Conservation (phyloP, 805 yeast genomes). For the Jamesozyma jinghongensis region DNA sequence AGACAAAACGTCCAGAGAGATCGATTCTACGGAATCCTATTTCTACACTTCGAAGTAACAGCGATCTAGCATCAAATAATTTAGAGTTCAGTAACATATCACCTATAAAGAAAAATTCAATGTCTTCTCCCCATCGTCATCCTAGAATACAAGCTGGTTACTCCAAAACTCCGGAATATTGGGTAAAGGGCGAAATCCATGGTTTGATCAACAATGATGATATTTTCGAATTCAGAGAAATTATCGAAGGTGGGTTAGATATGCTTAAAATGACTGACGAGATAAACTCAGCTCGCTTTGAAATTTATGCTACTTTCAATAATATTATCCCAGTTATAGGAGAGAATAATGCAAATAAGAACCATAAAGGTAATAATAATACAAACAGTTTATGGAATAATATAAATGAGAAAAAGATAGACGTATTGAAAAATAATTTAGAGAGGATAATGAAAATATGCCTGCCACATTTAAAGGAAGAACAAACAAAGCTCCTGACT, state of each 20-base stretch:
- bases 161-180: conserved; percentile 15
- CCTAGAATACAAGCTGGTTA: not conserved
- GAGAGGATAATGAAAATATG: conserved; percentile 9
- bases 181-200: conserved; percentile 27
- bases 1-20: conserved; percentile 17
- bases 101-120: not conserved
- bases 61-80: conserved; percentile 1
- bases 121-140: not conserved
- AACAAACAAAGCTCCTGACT: conserved; percentile 13
- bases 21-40: conserved; percentile 16
- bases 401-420: conserved; percentile 13
- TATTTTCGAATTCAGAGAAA: conserved; percentile 16
- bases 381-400: not conserved
- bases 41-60: not conserved
- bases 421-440: conserved; percentile 14
- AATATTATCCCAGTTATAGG: conserved; percentile 17
- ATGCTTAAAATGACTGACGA: conserved; percentile 8
- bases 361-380: not conserved
- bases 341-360: not conserved
- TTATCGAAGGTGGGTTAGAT: conserved; percentile 21
- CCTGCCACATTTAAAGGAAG: conserved; percentile 11
- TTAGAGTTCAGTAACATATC: conserved; percentile 1
- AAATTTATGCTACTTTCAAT: conserved; percentile 28
- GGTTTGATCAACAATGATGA: conserved; percentile 12
- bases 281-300: conserved; percentile 15